A percentile compares a stretch with the other conserved stretches of the same genome.
phyloP scores from a whole-genome alignment of 2,329 filamentous ascomycete species.

The Didymellaceae sp. region DNA sequence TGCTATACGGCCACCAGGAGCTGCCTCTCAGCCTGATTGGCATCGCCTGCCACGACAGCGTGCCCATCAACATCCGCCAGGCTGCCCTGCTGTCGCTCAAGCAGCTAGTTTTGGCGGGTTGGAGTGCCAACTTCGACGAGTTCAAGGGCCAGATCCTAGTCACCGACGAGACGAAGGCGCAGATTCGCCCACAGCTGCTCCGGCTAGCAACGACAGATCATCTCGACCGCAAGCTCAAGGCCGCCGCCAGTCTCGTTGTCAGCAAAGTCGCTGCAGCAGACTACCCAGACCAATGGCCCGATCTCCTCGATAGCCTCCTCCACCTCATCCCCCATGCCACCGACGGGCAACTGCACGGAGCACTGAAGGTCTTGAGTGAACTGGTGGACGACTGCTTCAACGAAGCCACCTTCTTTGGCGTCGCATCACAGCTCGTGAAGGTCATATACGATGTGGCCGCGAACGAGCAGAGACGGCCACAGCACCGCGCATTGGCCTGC shows the following conservation, averaged over 20 bases:
- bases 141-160: constrained; percentile 72
- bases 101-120: constrained; percentile 82
- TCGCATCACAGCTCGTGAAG: constrained; percentile 84
- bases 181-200: constrained; percentile 76
- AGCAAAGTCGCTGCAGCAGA: constrained; percentile 94
- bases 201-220: constrained; percentile 77
- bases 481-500: constrained; percentile 82
- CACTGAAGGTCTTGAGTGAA: constrained; percentile 85
- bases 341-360: constrained; percentile 84
- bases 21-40: constrained; percentile 82
- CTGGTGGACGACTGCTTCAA: constrained; percentile 92
- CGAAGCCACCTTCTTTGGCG: constrained; percentile 92
- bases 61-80: constrained; percentile 79
- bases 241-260: constrained; percentile 84
- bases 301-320: constrained; percentile 80
- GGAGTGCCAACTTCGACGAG: constrained; percentile 78
- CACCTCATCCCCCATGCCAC: constrained; percentile 76
- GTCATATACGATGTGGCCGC: constrained; percentile 83
- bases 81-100: constrained; percentile 80
- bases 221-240: constrained; percentile 83
- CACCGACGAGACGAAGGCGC: constrained; percentile 73
- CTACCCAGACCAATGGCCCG: constrained; percentile 95
- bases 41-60: constrained; percentile 77
- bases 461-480: constrained; percentile 74
- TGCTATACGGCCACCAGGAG: constrained; percentile 69